Conservation (phyloP, 2,329 filamentous ascomycete species). For the Ceratocystis papillata region DNA sequence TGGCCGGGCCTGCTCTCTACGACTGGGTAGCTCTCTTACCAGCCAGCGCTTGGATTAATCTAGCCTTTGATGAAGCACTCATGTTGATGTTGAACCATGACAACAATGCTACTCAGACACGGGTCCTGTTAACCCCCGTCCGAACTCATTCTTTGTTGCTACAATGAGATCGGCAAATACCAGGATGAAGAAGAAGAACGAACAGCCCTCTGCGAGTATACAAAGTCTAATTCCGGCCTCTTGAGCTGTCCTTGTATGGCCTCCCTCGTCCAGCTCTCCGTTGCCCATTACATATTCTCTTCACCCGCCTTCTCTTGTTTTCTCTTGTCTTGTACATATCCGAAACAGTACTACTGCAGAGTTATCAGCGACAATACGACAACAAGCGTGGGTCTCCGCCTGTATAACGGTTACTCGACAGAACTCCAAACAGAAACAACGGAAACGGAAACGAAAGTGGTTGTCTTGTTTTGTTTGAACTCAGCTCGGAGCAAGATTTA, state of each 20-base stretch:
- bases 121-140: not conserved
- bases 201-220: not conserved
- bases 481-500: not conserved
- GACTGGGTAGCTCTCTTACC: no score
- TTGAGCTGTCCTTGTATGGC: not conserved
- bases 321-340: not conserved
- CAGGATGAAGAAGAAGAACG: not conserved
- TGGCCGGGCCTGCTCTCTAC: no score
- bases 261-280: not conserved
- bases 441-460: not conserved
- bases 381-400: not conserved
- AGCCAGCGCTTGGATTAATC: not conserved
- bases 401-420: conserved; percentile 8
- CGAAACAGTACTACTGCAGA: not conserved
- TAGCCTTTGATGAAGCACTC: not conserved
- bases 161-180: not conserved
- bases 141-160: not conserved
- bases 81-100: not conserved
- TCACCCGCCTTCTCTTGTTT: not conserved
- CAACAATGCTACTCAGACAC: not conserved
- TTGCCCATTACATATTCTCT: not conserved
- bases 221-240: not conserved
- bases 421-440: conserved; percentile 1
- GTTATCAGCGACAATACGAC: not conserved
- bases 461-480: not conserved